Percentiles rank a stretch among this genome's conserved stretches.
These are phyloP conservation scores for Nematocida parisii DNA, from an alignment of 371 early-diverging fungal genomes.

Conservation along the genomic window DNA sequence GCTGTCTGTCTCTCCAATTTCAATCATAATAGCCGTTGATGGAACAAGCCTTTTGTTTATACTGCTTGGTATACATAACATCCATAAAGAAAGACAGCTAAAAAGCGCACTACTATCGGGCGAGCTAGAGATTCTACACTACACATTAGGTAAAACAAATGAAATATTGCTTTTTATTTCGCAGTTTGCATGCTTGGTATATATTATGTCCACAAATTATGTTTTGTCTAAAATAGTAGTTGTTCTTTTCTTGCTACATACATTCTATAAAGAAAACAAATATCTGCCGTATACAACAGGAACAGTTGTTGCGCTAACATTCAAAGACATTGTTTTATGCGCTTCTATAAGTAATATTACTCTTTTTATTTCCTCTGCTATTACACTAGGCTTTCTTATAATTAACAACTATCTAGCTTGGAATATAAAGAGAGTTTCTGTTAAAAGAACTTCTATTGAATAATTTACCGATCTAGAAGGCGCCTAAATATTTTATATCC, in stretches of 20 bases:
- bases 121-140: slow-evolving; percentile 39
- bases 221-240: not conserved
- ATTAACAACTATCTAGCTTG: not conserved
- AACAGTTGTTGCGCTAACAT: not conserved
- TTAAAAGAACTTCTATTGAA: slow-evolving; percentile 1
- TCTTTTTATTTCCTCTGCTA: not conserved
- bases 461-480: not conserved
- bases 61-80: slow-evolving; percentile 3
- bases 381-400: not conserved
- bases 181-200: slow-evolving; percentile 9
- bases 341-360: not conserved
- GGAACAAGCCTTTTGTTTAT: not conserved
- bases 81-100: not conserved
- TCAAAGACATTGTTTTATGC: slow-evolving; percentile 3
- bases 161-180: slow-evolving; percentile 25
- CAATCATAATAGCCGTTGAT: not conserved
- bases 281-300: not conserved
- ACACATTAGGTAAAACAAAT: slow-evolving; percentile 18
- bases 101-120: slow-evolving; percentile 19
- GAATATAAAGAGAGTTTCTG: not conserved
- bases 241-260: not conserved
- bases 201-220: slow-evolving; percentile 11
- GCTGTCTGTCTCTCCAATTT: not conserved
- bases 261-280: not conserved
- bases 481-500: not conserved